These are phyloP conservation scores for Emmonsiellopsis sp. DNA, from an alignment of 2,329 filamentous ascomycete genomes.

Conservation along the genomic window DNA sequence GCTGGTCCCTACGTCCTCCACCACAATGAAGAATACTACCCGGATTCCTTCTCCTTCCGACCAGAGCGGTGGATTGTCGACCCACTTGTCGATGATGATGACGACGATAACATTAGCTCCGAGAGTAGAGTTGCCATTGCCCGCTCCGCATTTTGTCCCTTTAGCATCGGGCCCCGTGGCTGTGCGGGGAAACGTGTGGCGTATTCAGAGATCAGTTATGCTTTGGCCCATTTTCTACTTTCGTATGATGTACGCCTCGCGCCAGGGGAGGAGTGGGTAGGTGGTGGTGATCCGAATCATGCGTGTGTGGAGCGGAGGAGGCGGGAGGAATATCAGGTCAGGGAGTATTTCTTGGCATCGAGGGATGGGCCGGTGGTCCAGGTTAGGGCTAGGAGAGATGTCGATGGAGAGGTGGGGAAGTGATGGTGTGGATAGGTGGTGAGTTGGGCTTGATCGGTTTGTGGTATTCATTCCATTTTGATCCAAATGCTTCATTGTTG, in stretches of 20 bases:
- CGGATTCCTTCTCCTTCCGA: slow-evolving; percentile 19
- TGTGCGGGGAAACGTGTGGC: slow-evolving; percentile 37
- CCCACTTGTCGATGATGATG: slow-evolving; percentile 3
- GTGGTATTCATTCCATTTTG: too few relatives aligned
- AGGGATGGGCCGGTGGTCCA: slow-evolving; percentile 25
- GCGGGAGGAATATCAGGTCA: slow-evolving; percentile 15
- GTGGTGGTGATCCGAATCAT: slow-evolving; percentile 5
- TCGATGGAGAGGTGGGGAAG: background rate
- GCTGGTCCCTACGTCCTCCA: slow-evolving; percentile 25
- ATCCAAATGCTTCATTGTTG: too few relatives aligned
- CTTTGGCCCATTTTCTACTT: slow-evolving; percentile 29
- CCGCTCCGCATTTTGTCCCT: slow-evolving; percentile 15
- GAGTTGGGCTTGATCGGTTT: background rate
- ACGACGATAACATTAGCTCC: slow-evolving; percentile 8
- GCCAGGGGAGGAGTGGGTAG: background rate
- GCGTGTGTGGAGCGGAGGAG: slow-evolving; percentile 13
- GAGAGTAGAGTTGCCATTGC: slow-evolving; percentile 38
- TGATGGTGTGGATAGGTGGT: background rate
- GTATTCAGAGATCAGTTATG: slow-evolving; percentile 32
- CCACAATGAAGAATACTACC: slow-evolving; percentile 23
- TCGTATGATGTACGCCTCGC: slow-evolving; percentile 26
- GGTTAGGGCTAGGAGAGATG: slow-evolving; percentile 13
- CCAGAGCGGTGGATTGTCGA: slow-evolving; percentile 30
- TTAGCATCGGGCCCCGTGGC: slow-evolving; percentile 32
- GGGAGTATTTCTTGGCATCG: slow-evolving; percentile 17